Evolutionary conservation across 208 protist species (phyloP), one percentile per base, ranked within the genome.

Genomic region (Trypanosoma cruzi): DNA sequence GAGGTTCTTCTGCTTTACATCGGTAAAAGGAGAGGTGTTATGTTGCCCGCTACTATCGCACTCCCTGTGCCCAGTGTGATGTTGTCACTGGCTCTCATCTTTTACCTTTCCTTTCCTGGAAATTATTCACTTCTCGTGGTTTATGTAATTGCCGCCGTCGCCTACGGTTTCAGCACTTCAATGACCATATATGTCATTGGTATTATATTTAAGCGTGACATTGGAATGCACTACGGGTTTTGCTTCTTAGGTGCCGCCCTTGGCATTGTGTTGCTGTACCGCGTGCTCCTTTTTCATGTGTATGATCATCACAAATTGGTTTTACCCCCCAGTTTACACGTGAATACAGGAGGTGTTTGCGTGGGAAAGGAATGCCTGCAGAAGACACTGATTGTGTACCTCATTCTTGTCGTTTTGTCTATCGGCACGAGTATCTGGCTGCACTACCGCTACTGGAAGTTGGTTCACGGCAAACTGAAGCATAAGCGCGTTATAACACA

Each of bases 211-310:
- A 80, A 84, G 54, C 68, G 68, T 1, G 79, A 88, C 46, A 73
- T 88, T 22, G 82, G 82, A 31, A 88, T 81, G 82, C 82, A 88
- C 52, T 88, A 88, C 64, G 69, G 82, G 34, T 88, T 88, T 64
- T 84, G 71, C 50, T 82, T 77, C 55, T 49, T 84, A 1, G 75
- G 75, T n/a, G 65, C 60, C 4, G 66, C 75, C 0, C 53, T 88
- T 2, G 82, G 82, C 13, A 78, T 84, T 56, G 79, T 80, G 24
- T 29, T 88, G 24, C 79, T 80, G 55, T 84, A 75, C 60, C 73
- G 75, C 36, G 49, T 73, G 28, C 50, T 75, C 4, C 82, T 70
- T 63, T 84, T 77, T 46, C 29, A 72, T 11, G 73, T 77, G 52
- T 88, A 88, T 66, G 34, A 77, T 34, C 13, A 77, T 24, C 46